These are phyloP conservation scores for Sambucus nigra DNA, from an alignment of 129 eudicot species.

Conservation along the genomic window DNA sequence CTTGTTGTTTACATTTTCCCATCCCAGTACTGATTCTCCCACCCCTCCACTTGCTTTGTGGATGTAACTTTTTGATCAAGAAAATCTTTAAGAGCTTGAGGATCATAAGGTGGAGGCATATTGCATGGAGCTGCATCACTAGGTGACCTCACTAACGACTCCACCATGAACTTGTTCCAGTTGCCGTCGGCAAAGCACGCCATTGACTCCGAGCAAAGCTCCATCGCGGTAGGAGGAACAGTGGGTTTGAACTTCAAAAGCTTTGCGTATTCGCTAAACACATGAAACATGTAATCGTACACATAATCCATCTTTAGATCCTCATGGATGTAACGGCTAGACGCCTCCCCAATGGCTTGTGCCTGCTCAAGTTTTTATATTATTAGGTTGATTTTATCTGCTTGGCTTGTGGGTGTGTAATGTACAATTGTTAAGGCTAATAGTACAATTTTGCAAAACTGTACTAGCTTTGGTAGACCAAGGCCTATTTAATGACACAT, in stretches of 20 bases:
- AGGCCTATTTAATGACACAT: too few species aligned
- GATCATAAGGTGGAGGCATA: conserved; percentile 70
- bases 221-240: conserved; percentile 43
- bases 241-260: conserved; percentile 54
- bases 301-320: conserved; percentile 64
- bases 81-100: conserved; percentile 33
- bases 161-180: conserved; percentile 60
- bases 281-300: conserved; percentile 78
- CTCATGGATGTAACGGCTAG: conserved; percentile 59
- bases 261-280: conserved; percentile 60
- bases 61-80: conserved; percentile 30
- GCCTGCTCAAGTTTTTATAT: conserved; percentile 44
- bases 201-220: conserved; percentile 68
- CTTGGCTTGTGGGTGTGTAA: too few species aligned
- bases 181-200: conserved; percentile 46
- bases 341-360: conserved; percentile 50
- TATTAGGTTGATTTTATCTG: too few species aligned
- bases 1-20: conserved; percentile 19
- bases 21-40: conserved; percentile 78
- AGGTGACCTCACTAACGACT: conserved; percentile 50
- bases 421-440: too few species aligned
- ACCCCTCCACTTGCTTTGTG: conserved; percentile 54
- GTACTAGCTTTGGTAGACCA: too few species aligned
- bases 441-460: too few species aligned
- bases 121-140: conserved; percentile 44